Evolutionary conservation across 257 asterid species (phyloP), one percentile per base, ranked within the genome.

Genomic region (Ehretia macrophylla): DNA sequence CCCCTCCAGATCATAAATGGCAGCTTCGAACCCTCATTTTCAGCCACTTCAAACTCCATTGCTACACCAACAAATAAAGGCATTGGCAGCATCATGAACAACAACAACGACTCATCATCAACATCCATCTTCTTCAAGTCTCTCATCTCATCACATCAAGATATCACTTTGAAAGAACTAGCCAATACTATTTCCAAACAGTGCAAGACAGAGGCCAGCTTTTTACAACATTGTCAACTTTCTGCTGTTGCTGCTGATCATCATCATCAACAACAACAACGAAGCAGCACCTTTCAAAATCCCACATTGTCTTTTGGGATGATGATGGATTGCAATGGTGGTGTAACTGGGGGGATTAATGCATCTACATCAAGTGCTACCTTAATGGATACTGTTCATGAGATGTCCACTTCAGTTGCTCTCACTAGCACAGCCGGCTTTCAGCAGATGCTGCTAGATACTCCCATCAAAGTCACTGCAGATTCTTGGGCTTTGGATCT

Each of bases 181-280:
- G 37, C 64, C 8, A 59, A 14, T 45, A 47, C 64, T 8, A 18
- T 45, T 45, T n/a, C 64, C 8, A 59, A 59, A 46, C 55, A 20
- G 23, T 10, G 44, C 44, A 59, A 59, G 40, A 44, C 53, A 46
- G 55, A 11, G 16, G 20, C 22, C 42, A 23, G 40, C 55, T 17
- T 44, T 20, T 22, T 51, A 18, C 22, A 49, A 49, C 13, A 17
- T 44, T 32, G 23, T 32, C 60, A 55, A 32, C 40, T 21, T 16
- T 56, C 48, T 17, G 18, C 10, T 2, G 14, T n/a, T 32, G 9
- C n/a, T 14, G 11, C 14, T 35, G 4, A 42, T 42, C 47, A 42
- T 42, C 47, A 42, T 42, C 47, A 42, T 42, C 47, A 42, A 14
- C 47, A 42, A 42, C 37, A 51, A 47, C 17, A 19, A 3, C 21